phyloP scores from a whole-genome alignment of 2,329 filamentous ascomycete species.

The Hirsutella minnesotensis region DNA sequence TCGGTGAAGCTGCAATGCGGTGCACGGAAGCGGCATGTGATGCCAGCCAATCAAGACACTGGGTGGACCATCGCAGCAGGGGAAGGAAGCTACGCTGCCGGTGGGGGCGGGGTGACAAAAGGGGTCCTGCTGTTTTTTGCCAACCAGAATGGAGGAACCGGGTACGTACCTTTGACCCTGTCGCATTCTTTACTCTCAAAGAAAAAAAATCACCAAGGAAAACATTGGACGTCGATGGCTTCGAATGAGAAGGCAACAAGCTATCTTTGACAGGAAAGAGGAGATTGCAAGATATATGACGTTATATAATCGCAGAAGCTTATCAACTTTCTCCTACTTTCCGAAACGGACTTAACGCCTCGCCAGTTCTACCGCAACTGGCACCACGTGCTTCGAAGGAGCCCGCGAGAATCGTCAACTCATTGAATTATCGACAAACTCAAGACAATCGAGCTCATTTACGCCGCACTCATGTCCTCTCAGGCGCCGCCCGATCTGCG shows the following conservation, averaged over 20 bases:
- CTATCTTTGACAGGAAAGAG: neutral
- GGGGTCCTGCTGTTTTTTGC: no score
- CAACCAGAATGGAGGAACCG: no score
- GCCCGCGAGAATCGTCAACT: no score
- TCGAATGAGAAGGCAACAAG: neutral
- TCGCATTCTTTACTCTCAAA: neutral
- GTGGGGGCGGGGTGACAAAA: constrained; percentile 2
- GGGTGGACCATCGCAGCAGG: constrained; percentile 10
- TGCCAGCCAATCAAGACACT: constrained; percentile 13
- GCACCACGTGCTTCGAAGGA: no score
- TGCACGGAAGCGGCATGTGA: neutral
- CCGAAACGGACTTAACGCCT: no score
- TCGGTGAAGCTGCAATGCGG: neutral
- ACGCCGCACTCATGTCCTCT: constrained; percentile 11
- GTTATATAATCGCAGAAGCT: no score
- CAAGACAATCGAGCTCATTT: neutral
- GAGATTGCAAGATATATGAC: no score
- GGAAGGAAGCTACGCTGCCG: neutral
- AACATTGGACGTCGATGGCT: neutral
- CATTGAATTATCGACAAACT: no score
- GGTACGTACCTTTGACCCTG: no score
- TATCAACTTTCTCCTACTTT: no score
- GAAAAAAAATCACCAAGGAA: constrained; percentile 14
- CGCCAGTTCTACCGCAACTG: no score
- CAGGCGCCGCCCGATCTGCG: constrained; percentile 40